Base-by-base conservation (phyloP, 805 yeast species). In the Saturnispora ahearnii region DNA sequence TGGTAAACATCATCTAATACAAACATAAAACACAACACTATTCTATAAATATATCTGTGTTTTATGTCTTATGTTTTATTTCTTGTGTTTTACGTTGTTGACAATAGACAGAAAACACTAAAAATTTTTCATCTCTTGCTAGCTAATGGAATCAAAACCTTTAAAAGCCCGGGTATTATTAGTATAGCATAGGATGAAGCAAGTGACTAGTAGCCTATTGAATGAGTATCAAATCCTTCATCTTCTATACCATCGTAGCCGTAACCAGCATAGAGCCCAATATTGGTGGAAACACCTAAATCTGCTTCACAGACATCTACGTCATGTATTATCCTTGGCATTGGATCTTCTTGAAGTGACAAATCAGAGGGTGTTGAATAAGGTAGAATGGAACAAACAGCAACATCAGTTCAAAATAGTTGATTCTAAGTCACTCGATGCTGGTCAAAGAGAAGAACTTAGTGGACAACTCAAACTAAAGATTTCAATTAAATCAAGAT, bases 211-310 rank as follows among this genome's bases (percentile, higher is more conserved):
- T 10, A 31, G n/a, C 26, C 57, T 71, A 13, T 45, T 49, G 12
- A 69, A 65, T 44, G 96, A 89, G 64, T 77, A 66, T 47, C 73
- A 76, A 24, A 58, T 86, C 4, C 62, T 87, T 4, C 84, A 79
- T 55, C 64, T 87, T 37, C 55, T 87, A 3, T 79, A 83, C 59
- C 87, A 83, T 58, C 70, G 95, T 54, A 84, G 82, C 64, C 71
- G 73, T 47, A 87, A 87, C 62, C 96, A 89, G 62, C 96, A 87
- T 59, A 69, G 81, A 3, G 74, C 73, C 7, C 75, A 87, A 30
- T 59, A 61, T 8, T 89, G 96, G 96, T 89, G 96, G 91, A 74
- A 70, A 52, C 73, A 77, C 52, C 67, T 89, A 38, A 74, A 79
- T 53, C 73, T 81, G 9, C 58, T 87, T 28, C 85, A 84, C 56